Evolutionary conservation across 305 asterid genomes (phyloP).

Genomic region (Plantago coronopus): DNA sequence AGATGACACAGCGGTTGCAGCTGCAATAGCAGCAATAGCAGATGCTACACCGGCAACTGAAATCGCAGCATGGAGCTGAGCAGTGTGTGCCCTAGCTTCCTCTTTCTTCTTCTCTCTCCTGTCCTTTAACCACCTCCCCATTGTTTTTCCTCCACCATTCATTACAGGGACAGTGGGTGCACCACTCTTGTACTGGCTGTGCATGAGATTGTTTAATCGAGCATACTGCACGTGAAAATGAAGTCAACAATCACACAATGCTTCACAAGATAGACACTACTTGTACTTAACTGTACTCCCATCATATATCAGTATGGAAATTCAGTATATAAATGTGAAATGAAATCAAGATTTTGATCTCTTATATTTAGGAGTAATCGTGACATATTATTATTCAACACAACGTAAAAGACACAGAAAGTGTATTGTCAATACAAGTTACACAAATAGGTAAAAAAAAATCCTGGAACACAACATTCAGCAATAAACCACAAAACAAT

Average conservation of each 20-base stretch:
- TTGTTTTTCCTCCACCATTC: conserved; percentile 73
- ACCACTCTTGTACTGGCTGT: conserved; percentile 48
- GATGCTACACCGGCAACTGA: conserved; percentile 95
- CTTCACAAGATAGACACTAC: too few relatives aligned
- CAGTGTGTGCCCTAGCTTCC: conserved; percentile 79
- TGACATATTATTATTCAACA: too few relatives aligned
- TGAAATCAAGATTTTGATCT: too few relatives aligned
- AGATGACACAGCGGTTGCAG: conserved; percentile 88
- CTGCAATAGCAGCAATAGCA: conserved; percentile 92
- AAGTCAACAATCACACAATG: not conserved
- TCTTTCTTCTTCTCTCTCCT: conserved; percentile 92
- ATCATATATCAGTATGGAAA: too few relatives aligned
- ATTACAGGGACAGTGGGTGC: conserved; percentile 26
- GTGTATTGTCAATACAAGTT: too few relatives aligned
- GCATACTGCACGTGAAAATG: conserved; percentile 31
- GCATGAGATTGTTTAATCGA: conserved; percentile 42
- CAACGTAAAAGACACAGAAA: too few relatives aligned
- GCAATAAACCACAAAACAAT: too few relatives aligned
- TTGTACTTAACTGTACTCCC: too few relatives aligned
- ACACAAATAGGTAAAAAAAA: not conserved
- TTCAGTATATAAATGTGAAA: too few relatives aligned
- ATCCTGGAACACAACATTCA: too few relatives aligned
- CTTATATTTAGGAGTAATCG: too few relatives aligned
- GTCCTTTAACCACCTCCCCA: conserved; percentile 97
- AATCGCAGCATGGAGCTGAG: conserved; percentile 94